Base-by-base conservation (phyloP, 495 filamentous ascomycete genomes). In the Tuber brumale region DNA sequence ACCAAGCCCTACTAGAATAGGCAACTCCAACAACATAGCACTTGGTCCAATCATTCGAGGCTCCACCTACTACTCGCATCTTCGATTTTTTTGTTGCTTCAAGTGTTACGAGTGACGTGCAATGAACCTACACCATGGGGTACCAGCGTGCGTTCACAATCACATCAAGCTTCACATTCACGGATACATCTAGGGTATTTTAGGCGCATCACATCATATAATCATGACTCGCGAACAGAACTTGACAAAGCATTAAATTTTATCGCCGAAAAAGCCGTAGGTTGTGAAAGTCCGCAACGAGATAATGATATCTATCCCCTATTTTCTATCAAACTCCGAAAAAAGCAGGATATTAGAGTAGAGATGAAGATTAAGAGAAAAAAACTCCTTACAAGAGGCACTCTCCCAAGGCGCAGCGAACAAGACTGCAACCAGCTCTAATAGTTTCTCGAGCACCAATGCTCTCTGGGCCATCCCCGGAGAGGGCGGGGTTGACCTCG, bases 401-500 rank as follows among this genome's bases (percentile, higher is more conserved):
- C 86, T 99, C 95, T 18, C 95, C 95, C 74, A 97, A 83, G 14
- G 93, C 94, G 85, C 95, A 97, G 72, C 95, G 87, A 18, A 99
- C 93, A 77, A 99, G 86, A 69, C 92, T 95, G 84, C 94, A 95
- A 3, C 95, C 95, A 12, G 94, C 92, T 44, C 94, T 86, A 76
- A 99, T 92, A 3, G 95, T 99, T 84, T 97, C 94, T 42, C 88
- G 87, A 1, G 94, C 94, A 2, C 93, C 94, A 71, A 90, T 75
- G 71, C 88, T 87, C 69, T 85, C 82, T 37, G 46, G 27, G 35
- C 41, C 44, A 75, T 76, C 41, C 84, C 87, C 23, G 86, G 85
- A 79, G 92, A 94, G 77, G 97, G 85, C 76, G 12, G 95, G 95
- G 86, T 99, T 99, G 75, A 99, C 96, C 85, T 99, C 95, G 76